phyloP scores from a whole-genome alignment of 2,329 filamentous ascomycete species.

The Nigrospora oryzae region DNA sequence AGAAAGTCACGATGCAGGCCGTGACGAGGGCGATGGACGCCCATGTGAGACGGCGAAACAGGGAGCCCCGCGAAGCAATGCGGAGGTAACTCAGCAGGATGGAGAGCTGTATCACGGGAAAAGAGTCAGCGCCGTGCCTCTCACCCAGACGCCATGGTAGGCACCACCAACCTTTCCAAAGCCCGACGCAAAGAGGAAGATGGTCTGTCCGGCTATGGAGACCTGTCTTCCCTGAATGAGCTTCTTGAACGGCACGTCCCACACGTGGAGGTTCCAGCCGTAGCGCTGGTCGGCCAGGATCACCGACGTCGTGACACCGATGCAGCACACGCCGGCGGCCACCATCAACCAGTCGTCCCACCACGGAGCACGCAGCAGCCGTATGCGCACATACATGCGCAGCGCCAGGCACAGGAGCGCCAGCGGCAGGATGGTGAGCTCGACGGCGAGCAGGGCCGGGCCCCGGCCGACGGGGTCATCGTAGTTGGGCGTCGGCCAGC shows the following conservation, averaged over 20 bases:
- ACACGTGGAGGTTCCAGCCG: conserved; percentile 29
- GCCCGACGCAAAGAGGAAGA: conserved; percentile 29
- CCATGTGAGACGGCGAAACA: conserved; percentile 22
- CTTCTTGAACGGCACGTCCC: conserved; percentile 20
- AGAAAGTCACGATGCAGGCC: conserved; percentile 17
- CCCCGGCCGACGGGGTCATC: conserved; percentile 27
- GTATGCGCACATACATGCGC: conserved; percentile 27
- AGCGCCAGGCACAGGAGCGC: conserved; percentile 24
- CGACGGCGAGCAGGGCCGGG: conserved; percentile 25
- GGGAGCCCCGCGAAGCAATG: conserved; percentile 21
- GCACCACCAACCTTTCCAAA: conserved; percentile 7
- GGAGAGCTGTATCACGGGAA: conserved; percentile 23
- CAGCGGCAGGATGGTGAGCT: conserved; percentile 23
- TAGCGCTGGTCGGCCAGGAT: conserved; percentile 19
- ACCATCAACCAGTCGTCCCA: conserved; percentile 34
- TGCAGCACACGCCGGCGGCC: conserved; percentile 15
- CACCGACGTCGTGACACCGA: conserved; percentile 14
- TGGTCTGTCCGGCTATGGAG: conserved; percentile 28
- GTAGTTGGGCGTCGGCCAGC: conserved; percentile 30
- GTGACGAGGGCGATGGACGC: conserved; percentile 17
- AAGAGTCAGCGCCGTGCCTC: neutral
- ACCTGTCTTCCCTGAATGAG: conserved; percentile 23
- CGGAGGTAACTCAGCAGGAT: conserved; percentile 31
- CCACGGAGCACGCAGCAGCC: conserved; percentile 22
- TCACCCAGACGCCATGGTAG: neutral